Conservation (phyloP, 2,329 filamentous ascomycete genomes). For the Trichoderma harzianum region DNA sequence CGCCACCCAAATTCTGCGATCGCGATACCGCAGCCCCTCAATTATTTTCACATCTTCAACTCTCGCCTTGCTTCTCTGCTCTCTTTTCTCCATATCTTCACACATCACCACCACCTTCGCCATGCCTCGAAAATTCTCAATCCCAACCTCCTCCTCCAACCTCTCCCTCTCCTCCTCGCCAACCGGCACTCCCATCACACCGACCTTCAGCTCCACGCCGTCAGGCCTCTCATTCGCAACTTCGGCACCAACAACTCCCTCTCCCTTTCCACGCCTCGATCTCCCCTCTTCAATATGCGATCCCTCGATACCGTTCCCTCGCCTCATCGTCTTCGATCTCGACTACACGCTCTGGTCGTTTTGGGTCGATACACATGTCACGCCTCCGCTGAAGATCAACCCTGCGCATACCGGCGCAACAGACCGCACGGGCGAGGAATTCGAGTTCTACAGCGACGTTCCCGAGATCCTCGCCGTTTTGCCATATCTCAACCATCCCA, state of each 20-base stretch:
- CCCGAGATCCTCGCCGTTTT: conserved; percentile 64
- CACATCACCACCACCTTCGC: not conserved
- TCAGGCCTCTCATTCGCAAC: not conserved
- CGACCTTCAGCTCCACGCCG: conserved; percentile 30
- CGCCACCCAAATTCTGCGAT: not conserved
- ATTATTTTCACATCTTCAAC: not conserved
- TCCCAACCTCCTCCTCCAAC: conserved; percentile 20
- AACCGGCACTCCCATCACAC: conserved; percentile 28
- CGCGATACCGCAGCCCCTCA: not conserved
- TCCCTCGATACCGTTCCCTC: conserved; percentile 65
- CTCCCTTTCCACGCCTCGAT: conserved; percentile 18
- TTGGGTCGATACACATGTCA: conserved; percentile 93
- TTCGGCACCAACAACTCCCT: not conserved
- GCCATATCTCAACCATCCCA: conserved; percentile 25
- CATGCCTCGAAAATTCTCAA: conserved; percentile 14
- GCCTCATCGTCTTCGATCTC: conserved; percentile 87
- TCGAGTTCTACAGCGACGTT: conserved; percentile 68
- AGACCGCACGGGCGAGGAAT: conserved; percentile 62
- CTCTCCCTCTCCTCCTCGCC: conserved; percentile 22
- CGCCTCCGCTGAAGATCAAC: conserved; percentile 61
- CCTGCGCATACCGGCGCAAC: conserved; percentile 41
- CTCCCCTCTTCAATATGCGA: conserved; percentile 46
- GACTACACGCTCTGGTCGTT: conserved; percentile 99
- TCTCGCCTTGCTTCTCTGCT: not conserved
- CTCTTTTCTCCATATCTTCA: not conserved